Base-by-base conservation (phyloP, 106 monocot species). In the Chionographis japonica region DNA sequence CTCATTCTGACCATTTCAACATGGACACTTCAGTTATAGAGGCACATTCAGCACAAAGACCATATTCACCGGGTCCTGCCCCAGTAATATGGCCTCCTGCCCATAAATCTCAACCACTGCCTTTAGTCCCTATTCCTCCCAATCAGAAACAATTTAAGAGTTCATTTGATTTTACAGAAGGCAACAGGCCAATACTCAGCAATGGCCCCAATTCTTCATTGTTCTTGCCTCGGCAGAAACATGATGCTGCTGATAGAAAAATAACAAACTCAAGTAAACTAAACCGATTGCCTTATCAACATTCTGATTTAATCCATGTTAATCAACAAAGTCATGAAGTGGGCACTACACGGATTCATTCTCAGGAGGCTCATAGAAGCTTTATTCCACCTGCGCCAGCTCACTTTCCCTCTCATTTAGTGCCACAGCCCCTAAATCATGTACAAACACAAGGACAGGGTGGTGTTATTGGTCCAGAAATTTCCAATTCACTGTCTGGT, bases 21-120 rank as follows among this genome's bases (percentile, higher is more conserved):
- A 27, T 69, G 10, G 68, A 76, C 4, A 51, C 67, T 19, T 56
- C 72, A 18, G 43, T 68, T 20, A 55, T 63, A 43, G 83, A 80
- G 42, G 82, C 57, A 10, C 60, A 60, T 60, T 67, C 55, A 37
- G 40, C 71, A 66, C 77, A 73, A 41, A 81, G 60, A 42, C 66
- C 86, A 75, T 52, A 49, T 54, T 71, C 74, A 20, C 69, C 79
- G 40, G 60, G 56, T 67, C 15, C 53, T 66, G 63, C 79, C 46
- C 73, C 72, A 1, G 36, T 71, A 55, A 41, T 71, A 41, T 80
- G 79, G 80, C 72, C 78, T 63, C 77, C 86, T 63, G 36, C 52
- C 46, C 82, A 75, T 78, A 85, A 78, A 70, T 74, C 88, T 49
- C 80, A 76, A 52, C 52, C 73, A 52, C 60, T 70, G 60, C 71